phyloP scores from a whole-genome alignment of 495 filamentous ascomycete species.

The Cercophora scortea region DNA sequence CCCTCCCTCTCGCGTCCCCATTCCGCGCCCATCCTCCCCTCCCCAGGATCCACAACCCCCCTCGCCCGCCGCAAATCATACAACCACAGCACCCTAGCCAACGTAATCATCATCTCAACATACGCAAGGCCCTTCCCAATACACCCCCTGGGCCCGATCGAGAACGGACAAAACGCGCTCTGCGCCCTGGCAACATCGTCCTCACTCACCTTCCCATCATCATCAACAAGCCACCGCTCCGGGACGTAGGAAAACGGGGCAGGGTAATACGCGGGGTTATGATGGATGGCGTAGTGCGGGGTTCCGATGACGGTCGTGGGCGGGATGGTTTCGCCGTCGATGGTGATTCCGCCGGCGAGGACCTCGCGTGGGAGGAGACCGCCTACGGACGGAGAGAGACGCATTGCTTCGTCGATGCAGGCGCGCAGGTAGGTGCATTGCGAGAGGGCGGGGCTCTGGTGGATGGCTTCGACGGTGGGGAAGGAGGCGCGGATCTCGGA shows the following conservation, averaged over 20 bases:
- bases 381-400: constrained; percentile 58
- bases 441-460: constrained; percentile 41
- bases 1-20: constrained; percentile 36
- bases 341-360: constrained; percentile 48
- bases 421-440: constrained; percentile 50
- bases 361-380: constrained; percentile 56
- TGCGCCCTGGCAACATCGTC: constrained; percentile 33
- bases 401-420: constrained; percentile 67
- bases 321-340: constrained; percentile 49
- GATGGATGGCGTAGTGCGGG: constrained; percentile 49
- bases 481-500: constrained; percentile 45
- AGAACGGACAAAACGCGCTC: constrained; percentile 52
- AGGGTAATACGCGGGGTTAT: constrained; percentile 45
- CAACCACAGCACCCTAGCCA: constrained; percentile 39
- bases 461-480: constrained; percentile 43
- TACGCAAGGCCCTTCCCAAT: constrained; percentile 54
- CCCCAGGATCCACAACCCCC: constrained; percentile 33
- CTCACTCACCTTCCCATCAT: constrained; percentile 10
- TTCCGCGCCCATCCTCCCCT: constrained; percentile 27
- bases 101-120: constrained; percentile 40
- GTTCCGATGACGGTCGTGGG: constrained; percentile 46
- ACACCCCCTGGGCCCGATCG: constrained; percentile 47
- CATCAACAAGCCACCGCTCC: constrained; percentile 45
- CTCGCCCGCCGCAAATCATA: constrained; percentile 40
- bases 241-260: constrained; percentile 44